Evolutionary conservation across 2,329 filamentous ascomycete species (phyloP), one percentile per base, ranked within the genome.

Genomic region (Exophiala mesophila): DNA sequence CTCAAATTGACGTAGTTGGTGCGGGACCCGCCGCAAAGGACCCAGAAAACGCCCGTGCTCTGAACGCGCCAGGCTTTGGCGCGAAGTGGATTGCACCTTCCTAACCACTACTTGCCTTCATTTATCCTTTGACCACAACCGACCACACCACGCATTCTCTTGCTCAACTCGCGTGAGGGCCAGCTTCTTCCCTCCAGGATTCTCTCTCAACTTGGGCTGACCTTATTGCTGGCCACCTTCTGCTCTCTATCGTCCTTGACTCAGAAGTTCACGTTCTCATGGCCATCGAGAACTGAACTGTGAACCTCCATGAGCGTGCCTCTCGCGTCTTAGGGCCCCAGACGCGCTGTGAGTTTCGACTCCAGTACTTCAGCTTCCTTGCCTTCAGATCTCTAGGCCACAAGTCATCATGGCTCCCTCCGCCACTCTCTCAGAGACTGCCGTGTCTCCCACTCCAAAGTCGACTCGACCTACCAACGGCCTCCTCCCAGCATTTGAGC

Each of bases 401-500:
- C 19, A 29, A 16, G 23, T 38, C 49, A 42, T 18, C 42, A 49
- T 52, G 46, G 29, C 45, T 49, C 46, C 46, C 37, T 47, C 43
- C 28, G 42, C 44, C 17, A 48, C 48, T 4, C 24, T 51, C 17
- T 38, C 48, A 40, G 39, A 48, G 36, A 48, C 36, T 19, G 37
- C 51, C 35, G 59, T 58, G 28, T 50, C 50, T 31, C 45, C 44
- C 29, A 44, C 55, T 19, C 62, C 65, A 43, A 67, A 66, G 47
- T 56, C 65, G 44, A 73, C 72, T 59, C 66, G 68, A 59, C 64
- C 67, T 32, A 66, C 69, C 46, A 54, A 57, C 16, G 62, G 69
- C 46, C 55, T 73, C 39, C 58, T 73, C 45, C 70, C 70, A 42
- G 68, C 70, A 23, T 73, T 73, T 52, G 70, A 73, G 49, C 70